Evolutionary conservation across 1,284 basidiomycete genomes (phyloP).

Genomic region (Papiliotrema fonsecae): DNA sequence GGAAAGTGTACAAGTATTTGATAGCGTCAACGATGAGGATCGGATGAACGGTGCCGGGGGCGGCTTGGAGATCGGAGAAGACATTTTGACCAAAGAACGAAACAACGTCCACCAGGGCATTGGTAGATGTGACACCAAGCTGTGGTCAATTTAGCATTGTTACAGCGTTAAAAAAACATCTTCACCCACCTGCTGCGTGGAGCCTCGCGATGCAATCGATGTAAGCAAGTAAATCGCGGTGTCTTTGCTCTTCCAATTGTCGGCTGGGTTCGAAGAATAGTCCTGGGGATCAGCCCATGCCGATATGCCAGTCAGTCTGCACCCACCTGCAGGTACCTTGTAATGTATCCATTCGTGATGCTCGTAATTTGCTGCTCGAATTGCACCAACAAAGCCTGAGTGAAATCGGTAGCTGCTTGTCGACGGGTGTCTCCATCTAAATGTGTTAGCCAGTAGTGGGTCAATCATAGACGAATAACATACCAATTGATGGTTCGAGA

Average conservation of each 20-base stretch:
- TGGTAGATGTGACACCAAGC: slow-evolving; percentile 91
- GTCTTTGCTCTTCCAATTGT: slow-evolving; percentile 91
- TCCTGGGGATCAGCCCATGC: slow-evolving; percentile 33
- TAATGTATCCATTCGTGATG: slow-evolving; percentile 79
- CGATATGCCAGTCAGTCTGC: neutral
- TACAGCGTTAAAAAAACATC: neutral
- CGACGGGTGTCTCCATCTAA: slow-evolving; percentile 66
- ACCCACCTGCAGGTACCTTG: slow-evolving; percentile 63
- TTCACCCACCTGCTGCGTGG: slow-evolving; percentile 65
- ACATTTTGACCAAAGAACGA: slow-evolving; percentile 93
- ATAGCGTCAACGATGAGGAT: slow-evolving; percentile 96
- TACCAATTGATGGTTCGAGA: slow-evolving; percentile 53
- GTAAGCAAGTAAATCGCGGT: slow-evolving; percentile 92
- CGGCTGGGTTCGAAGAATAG: slow-evolving; percentile 57
- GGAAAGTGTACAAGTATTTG: slow-evolving; percentile 87
- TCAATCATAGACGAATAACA: slow-evolving; percentile 2
- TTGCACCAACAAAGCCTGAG: slow-evolving; percentile 76
- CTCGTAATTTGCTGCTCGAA: slow-evolving; percentile 78
- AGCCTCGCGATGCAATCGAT: slow-evolving; percentile 81
- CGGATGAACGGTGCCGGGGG: slow-evolving; percentile 66
- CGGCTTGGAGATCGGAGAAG: slow-evolving; percentile 77
- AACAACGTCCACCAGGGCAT: slow-evolving; percentile 87
- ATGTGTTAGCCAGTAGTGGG: neutral
- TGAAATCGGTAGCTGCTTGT: slow-evolving; percentile 87
- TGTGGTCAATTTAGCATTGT: slow-evolving; percentile 39